phyloP scores from a whole-genome alignment of 148 eudicot genomes.

The Camellia lanceoleosa region DNA sequence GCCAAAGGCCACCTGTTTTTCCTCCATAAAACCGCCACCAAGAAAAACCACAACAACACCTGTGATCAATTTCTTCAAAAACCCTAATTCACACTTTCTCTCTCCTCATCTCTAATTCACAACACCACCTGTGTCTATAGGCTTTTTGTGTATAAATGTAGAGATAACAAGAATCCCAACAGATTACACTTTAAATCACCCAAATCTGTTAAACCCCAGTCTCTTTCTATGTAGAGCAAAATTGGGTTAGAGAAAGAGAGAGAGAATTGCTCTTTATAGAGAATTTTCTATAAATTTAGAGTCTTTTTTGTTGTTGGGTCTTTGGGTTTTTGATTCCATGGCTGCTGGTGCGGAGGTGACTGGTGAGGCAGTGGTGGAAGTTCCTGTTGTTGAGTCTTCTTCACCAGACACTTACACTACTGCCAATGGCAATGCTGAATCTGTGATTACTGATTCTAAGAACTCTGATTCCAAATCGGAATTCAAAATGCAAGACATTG shows the following conservation, averaged over 20 bases:
- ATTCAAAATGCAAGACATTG: constrained; percentile 55
- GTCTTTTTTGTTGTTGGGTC: constrained; percentile 10
- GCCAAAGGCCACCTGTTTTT: constrained; percentile 18
- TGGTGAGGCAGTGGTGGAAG: constrained; percentile 51
- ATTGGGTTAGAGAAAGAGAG: neutral
- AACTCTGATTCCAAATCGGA: constrained; percentile 55
- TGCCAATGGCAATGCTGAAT: constrained; percentile 8
- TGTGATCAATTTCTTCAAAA: constrained; percentile 17
- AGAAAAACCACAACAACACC: constrained; percentile 16
- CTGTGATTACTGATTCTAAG: constrained; percentile 21
- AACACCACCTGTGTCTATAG: constrained; percentile 13
- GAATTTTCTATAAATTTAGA: neutral
- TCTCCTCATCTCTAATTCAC: constrained; percentile 3
- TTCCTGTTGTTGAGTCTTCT: constrained; percentile 37
- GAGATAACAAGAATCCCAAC: constrained; percentile 1
- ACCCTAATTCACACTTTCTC: constrained; percentile 13
- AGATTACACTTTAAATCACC: constrained; percentile 7
- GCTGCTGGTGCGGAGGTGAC: constrained; percentile 35
- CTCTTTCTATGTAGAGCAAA: constrained; percentile 4
- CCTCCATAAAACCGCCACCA: constrained; percentile 22
- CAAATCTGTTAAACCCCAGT: constrained; percentile 17
- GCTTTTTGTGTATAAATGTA: neutral
- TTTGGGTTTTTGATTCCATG: constrained; percentile 36
- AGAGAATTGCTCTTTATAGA: neutral
- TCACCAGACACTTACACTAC: constrained; percentile 22